phyloP scores from a whole-genome alignment of 768 basidiomycete genomes.

The Lactarius hengduanensis region DNA sequence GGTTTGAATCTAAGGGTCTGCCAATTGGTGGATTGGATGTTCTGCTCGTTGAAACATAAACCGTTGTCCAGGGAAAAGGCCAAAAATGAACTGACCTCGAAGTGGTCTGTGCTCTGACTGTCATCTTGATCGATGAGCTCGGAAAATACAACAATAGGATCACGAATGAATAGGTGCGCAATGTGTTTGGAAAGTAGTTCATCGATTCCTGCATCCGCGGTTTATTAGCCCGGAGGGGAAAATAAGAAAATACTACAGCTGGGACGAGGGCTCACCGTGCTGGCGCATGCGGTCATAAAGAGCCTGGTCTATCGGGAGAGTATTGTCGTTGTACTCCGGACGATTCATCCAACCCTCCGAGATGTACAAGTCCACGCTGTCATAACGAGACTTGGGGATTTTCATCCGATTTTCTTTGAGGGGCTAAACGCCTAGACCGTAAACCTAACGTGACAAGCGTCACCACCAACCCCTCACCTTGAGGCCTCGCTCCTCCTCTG shows the following conservation, averaged over 20 bases:
- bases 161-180: conserved; percentile 95
- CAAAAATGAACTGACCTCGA: conserved; percentile 62
- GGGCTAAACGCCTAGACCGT: conserved; percentile 49
- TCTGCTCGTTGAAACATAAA: conserved; percentile 46
- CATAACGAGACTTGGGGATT: conserved; percentile 97
- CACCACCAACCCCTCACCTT: conserved; percentile 48
- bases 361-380: conserved; percentile 92
- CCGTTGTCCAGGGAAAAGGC: neutral
- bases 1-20: conserved; percentile 99
- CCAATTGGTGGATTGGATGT: conserved; percentile 99
- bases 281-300: conserved; percentile 71
- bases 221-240: neutral
- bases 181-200: conserved; percentile 86
- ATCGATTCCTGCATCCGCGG: conserved; percentile 66
- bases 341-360: conserved; percentile 84
- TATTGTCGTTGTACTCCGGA: conserved; percentile 91
- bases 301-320: conserved; percentile 71
- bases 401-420: conserved; percentile 67
- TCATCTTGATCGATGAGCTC: conserved; percentile 96
- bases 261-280: conserved; percentile 58
- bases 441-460: conserved; percentile 17
- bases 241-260: neutral
- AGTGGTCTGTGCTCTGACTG: conserved; percentile 83
- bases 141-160: conserved; percentile 92
- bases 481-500: conserved; percentile 88